phyloP scores from a whole-genome alignment of 106 monocot species.

The Alisma plantagoaquatica region DNA sequence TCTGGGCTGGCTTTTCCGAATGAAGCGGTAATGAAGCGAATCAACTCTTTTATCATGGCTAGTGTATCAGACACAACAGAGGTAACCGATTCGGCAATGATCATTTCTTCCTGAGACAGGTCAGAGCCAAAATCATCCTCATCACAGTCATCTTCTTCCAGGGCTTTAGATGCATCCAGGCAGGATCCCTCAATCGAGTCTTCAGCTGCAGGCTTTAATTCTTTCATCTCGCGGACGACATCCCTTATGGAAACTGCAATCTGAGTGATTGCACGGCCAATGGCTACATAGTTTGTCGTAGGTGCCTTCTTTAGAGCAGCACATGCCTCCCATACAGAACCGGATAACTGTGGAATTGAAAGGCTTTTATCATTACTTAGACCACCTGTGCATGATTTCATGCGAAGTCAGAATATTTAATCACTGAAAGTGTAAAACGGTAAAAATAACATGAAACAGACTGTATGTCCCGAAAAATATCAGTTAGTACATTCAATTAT shows the following conservation, averaged over 20 bases:
- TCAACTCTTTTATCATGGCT: constrained; percentile 49
- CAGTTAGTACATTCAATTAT: neutral
- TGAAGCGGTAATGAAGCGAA: constrained; percentile 46
- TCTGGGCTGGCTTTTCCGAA: constrained; percentile 18
- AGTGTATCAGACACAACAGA: constrained; percentile 37
- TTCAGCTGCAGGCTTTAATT: constrained; percentile 33
- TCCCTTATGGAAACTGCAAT: constrained; percentile 82
- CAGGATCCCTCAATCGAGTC: constrained; percentile 3
- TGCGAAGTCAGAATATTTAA: no score
- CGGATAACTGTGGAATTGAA: constrained; percentile 50
- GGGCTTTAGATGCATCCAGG: neutral
- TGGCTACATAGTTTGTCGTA: constrained; percentile 50
- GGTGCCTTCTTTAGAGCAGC: constrained; percentile 63
- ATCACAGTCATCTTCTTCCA: constrained; percentile 11
- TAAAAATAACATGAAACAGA: neutral
- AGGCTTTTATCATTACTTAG: constrained; percentile 18
- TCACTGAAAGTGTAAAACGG: neutral
- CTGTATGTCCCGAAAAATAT: neutral
- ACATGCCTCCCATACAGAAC: constrained; percentile 86
- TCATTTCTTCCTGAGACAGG: constrained; percentile 50
- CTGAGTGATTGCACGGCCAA: constrained; percentile 67
- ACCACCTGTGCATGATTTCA: constrained; percentile 24
- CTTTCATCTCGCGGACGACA: constrained; percentile 68
- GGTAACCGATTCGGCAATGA: constrained; percentile 34
- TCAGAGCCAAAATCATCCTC: constrained; percentile 32